Conservation (phyloP, 192 early-diverging fungal species). For the Coemansia sp. region DNA sequence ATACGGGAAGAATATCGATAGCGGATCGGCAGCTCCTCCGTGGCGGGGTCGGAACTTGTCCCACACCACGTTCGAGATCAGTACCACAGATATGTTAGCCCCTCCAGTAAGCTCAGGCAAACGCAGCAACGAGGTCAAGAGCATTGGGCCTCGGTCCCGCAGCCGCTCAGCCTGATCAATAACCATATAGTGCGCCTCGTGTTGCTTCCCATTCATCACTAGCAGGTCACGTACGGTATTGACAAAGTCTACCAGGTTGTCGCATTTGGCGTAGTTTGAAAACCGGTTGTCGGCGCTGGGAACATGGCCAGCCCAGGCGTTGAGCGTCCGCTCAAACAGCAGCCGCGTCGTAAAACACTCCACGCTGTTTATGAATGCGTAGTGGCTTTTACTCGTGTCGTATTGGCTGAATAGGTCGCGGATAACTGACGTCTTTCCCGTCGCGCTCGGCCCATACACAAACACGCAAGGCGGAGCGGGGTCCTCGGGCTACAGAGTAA, state of each 20-base stretch:
- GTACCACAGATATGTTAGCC: slow-evolving; percentile 62
- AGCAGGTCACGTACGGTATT: slow-evolving; percentile 24
- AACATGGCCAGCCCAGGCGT: slow-evolving; percentile 58
- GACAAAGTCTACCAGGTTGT: slow-evolving; percentile 72
- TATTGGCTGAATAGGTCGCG: slow-evolving; percentile 39
- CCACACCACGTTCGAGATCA: slow-evolving; percentile 73
- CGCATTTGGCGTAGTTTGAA: slow-evolving; percentile 58
- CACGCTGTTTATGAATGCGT: slow-evolving; percentile 68
- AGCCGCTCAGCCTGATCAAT: slow-evolving; percentile 81
- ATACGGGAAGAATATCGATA: slow-evolving; percentile 68
- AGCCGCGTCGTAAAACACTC: slow-evolving; percentile 74
- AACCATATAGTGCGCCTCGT: slow-evolving; percentile 53
- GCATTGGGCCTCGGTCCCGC: slow-evolving; percentile 62
- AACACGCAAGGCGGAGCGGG: slow-evolving; percentile 53
- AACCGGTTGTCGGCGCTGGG: slow-evolving; percentile 54
- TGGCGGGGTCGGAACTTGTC: slow-evolving; percentile 73
- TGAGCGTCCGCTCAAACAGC: slow-evolving; percentile 75
- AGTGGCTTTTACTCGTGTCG: slow-evolving; percentile 9
- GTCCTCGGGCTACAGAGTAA: slow-evolving; percentile 17
- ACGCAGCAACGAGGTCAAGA: slow-evolving; percentile 69
- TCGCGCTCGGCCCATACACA: slow-evolving; percentile 57
- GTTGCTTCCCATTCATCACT: background rate
- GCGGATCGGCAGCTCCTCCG: slow-evolving; percentile 62
- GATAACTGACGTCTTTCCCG: slow-evolving; percentile 59
- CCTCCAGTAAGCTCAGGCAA: slow-evolving; percentile 63